These are phyloP conservation scores for Ascochyta fabae DNA, from an alignment of 2,329 filamentous ascomycete species.

Conservation along the genomic window DNA sequence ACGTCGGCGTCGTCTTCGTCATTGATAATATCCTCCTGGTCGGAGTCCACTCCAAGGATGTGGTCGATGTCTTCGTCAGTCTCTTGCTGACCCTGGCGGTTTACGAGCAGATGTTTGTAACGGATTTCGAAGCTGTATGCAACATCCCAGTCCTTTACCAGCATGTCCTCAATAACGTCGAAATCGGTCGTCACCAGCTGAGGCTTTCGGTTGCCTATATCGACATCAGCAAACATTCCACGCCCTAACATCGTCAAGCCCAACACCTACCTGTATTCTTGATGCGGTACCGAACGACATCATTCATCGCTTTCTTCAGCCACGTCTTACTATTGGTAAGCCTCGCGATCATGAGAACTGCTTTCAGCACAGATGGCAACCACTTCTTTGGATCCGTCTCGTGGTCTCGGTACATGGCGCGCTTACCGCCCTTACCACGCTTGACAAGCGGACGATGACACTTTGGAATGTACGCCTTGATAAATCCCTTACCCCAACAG, in stretches of 20 bases:
- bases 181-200: slow-evolving; percentile 43
- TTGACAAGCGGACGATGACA: slow-evolving; percentile 38
- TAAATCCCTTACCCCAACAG: slow-evolving; percentile 39
- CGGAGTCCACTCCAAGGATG: slow-evolving; percentile 21
- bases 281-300: slow-evolving; percentile 40
- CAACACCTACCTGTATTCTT: slow-evolving; percentile 29
- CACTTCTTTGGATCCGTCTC: slow-evolving; percentile 41
- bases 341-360: slow-evolving; percentile 33
- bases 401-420: slow-evolving; percentile 25
- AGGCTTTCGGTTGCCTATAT: slow-evolving; percentile 37
- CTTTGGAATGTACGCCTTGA: slow-evolving; percentile 38
- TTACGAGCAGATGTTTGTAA: slow-evolving; percentile 42
- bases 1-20: slow-evolving; percentile 5
- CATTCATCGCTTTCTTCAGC: slow-evolving; percentile 35
- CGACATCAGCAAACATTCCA: not conserved
- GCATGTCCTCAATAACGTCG: slow-evolving; percentile 43
- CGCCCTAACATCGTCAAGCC: too few species aligned
- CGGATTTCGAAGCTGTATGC: slow-evolving; percentile 32
- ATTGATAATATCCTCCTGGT: slow-evolving; percentile 13
- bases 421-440: slow-evolving; percentile 23
- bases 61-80: slow-evolving; percentile 33
- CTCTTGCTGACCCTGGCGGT: slow-evolving; percentile 24
- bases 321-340: slow-evolving; percentile 30
- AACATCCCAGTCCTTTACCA: slow-evolving; percentile 34
- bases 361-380: slow-evolving; percentile 37